A percentile compares a stretch with the other conserved stretches of the same genome.
These are phyloP conservation scores for Colletotrichum horii DNA, from an alignment of 2,329 filamentous ascomycete species.

Conservation along the genomic window DNA sequence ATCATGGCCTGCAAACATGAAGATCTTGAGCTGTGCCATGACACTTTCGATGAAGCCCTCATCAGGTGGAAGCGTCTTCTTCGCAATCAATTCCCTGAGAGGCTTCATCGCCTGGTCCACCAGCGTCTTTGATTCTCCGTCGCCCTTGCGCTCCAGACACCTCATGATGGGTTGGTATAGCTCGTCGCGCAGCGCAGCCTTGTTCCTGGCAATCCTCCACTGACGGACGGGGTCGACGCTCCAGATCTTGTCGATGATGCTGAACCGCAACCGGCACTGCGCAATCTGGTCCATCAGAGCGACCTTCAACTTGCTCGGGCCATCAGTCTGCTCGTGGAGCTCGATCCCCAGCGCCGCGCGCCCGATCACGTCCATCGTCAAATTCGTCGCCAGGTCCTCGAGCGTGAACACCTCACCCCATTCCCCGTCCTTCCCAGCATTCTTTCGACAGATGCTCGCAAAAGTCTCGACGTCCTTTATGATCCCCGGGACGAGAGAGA, in stretches of 20 bases:
- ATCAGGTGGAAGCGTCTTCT: not conserved
- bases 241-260: not conserved
- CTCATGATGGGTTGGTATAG: not conserved
- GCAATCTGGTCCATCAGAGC: constrained; percentile 2
- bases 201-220: not conserved
- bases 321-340: constrained; percentile 3
- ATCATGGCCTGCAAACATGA: constrained; percentile 43
- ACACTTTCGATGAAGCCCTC: constrained; percentile 29
- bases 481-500: constrained; percentile 38
- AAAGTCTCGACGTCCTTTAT: constrained; percentile 43
- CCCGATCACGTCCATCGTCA: constrained; percentile 46
- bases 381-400: constrained; percentile 37
- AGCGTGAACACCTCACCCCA: constrained; percentile 38
- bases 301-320: not conserved
- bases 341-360: constrained; percentile 33
- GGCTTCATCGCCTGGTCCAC: constrained; percentile 30
- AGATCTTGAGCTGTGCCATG: constrained; percentile 38
- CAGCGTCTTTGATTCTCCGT: constrained; percentile 20
- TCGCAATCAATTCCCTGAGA: not conserved
- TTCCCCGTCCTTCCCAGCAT: constrained; percentile 29
- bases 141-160: not conserved
- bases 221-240: not conserved
- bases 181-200: not conserved
- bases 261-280: not conserved
- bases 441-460: constrained; percentile 28